Evolutionary conservation across 306 rosid species (phyloP).

Genomic region (Medicago ruthenica): DNA sequence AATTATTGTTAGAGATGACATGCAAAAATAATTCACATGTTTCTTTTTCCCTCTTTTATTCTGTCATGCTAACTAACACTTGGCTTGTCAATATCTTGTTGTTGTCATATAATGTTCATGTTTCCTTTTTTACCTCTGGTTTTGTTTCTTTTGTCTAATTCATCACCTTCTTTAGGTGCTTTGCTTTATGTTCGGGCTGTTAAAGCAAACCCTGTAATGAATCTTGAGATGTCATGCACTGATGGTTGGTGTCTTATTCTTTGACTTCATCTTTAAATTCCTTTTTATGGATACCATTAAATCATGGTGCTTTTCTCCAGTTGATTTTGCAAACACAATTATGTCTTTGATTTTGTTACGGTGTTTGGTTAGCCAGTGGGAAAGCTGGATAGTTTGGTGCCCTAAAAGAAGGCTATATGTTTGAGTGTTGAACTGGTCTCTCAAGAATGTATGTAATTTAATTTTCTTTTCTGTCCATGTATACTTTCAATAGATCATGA

Average conservation of each 20-base stretch:
- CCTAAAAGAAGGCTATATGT: slow-evolving; percentile 84
- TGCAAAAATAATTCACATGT: neutral
- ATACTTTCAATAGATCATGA: slow-evolving; percentile 30
- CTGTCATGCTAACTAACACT: slow-evolving; percentile 17
- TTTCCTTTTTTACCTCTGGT: neutral
- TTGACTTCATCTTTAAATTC: neutral
- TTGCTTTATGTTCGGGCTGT: slow-evolving; percentile 77
- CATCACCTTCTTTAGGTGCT: slow-evolving; percentile 53
- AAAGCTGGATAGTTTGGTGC: slow-evolving; percentile 83
- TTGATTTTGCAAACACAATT: slow-evolving; percentile 5
- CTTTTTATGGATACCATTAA: neutral
- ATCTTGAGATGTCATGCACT: slow-evolving; percentile 88
- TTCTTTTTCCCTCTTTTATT: neutral
- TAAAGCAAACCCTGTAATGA: slow-evolving; percentile 85
- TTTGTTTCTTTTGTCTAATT: too few species aligned
- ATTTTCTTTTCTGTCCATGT: neutral
- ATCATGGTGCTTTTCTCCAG: neutral
- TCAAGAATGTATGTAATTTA: slow-evolving; percentile 70
- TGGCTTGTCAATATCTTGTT: slow-evolving; percentile 10
- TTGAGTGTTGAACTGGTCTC: slow-evolving; percentile 85
- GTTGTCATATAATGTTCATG: neutral
- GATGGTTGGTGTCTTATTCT: slow-evolving; percentile 67
- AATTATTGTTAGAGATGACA: neutral
- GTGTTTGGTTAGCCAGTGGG: slow-evolving; percentile 62
- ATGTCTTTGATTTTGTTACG: slow-evolving; percentile 27